Conservation (phyloP, 192 early-diverging fungal species). For the Coemansia umbellata region DNA sequence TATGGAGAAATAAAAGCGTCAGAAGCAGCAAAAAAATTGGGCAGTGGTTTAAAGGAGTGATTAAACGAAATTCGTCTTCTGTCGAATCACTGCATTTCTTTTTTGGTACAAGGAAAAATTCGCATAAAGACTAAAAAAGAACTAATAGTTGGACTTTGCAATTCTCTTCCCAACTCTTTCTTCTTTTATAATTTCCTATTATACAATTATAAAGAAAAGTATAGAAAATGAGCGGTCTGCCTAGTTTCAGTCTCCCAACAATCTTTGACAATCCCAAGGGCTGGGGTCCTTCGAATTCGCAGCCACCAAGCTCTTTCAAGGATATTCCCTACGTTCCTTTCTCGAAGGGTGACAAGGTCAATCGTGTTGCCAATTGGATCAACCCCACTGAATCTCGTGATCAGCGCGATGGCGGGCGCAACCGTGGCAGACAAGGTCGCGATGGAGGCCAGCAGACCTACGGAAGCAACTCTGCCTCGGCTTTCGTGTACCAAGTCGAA, state of each 20-base stretch:
- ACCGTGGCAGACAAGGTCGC: slow-evolving; percentile 45
- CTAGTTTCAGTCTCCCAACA: slow-evolving; percentile 70
- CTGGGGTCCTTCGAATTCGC: slow-evolving; percentile 77
- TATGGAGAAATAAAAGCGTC: too few relatives aligned
- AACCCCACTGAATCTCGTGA: slow-evolving; percentile 62
- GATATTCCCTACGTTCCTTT: slow-evolving; percentile 94
- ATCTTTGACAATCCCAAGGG: slow-evolving; percentile 80
- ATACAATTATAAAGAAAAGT: not conserved
- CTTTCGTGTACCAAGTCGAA: slow-evolving; percentile 84
- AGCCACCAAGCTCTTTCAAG: slow-evolving; percentile 60
- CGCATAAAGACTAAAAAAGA: not conserved
- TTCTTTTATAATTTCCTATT: not conserved
- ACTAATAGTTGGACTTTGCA: not conserved
- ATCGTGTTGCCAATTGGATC: slow-evolving; percentile 93
- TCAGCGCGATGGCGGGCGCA: slow-evolving; percentile 44
- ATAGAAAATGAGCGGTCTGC: slow-evolving; percentile 44
- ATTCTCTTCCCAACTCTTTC: not conserved
- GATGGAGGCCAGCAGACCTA: slow-evolving; percentile 67
- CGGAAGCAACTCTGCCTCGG: slow-evolving; percentile 75
- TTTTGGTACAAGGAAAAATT: not conserved
- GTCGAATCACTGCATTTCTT: not conserved
- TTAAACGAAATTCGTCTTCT: too few relatives aligned
- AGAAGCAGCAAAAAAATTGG: too few relatives aligned
- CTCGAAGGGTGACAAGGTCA: slow-evolving; percentile 92
- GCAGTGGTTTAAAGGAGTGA: too few relatives aligned